These are phyloP conservation scores for Thielaviopsis ethacetica DNA, from an alignment of 2,329 filamentous ascomycete species.

Conservation along the genomic window DNA sequence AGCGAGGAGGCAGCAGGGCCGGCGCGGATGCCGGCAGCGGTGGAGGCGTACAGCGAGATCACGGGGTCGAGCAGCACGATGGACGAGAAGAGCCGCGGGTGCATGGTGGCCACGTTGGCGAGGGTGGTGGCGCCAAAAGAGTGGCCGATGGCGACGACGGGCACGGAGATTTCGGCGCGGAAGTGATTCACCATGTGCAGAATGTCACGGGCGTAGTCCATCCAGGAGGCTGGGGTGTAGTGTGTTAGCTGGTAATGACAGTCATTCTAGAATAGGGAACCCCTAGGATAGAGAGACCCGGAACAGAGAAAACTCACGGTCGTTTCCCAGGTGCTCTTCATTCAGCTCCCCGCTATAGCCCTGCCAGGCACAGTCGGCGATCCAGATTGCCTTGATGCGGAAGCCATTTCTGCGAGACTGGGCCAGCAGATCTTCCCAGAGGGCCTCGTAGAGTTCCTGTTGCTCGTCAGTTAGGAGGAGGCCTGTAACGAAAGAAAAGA, in stretches of 20 bases:
- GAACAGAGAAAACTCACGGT: slow-evolving; percentile 52
- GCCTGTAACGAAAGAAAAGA: not conserved
- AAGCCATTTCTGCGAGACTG: slow-evolving; percentile 40
- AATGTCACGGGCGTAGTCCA: slow-evolving; percentile 71
- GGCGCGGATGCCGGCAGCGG: not conserved
- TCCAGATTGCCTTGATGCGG: slow-evolving; percentile 69
- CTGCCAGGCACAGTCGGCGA: slow-evolving; percentile 76
- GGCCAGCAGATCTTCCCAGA: slow-evolving; percentile 69
- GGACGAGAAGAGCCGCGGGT: slow-evolving; percentile 63
- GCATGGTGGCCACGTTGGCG: slow-evolving; percentile 53
- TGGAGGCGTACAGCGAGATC: slow-evolving; percentile 34
- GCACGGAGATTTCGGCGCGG: slow-evolving; percentile 47
- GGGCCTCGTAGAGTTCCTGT: slow-evolving; percentile 77
- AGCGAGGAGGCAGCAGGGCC: slow-evolving; percentile 45
- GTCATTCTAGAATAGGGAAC: not conserved
- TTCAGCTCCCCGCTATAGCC: slow-evolving; percentile 67
- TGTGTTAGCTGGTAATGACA: not conserved
- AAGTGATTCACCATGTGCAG: slow-evolving; percentile 75
- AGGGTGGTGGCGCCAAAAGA: slow-evolving; percentile 72
- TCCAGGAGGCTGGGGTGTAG: slow-evolving; percentile 51
- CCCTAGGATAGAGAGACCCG: not conserved
- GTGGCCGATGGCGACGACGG: slow-evolving; percentile 72
- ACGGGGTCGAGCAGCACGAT: slow-evolving; percentile 76
- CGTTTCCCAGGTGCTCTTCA: slow-evolving; percentile 60
- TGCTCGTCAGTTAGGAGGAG: not conserved